Evolutionary conservation across 108 stramenopile genomes (phyloP).

Genomic region (Cylindrotheca closterium): DNA sequence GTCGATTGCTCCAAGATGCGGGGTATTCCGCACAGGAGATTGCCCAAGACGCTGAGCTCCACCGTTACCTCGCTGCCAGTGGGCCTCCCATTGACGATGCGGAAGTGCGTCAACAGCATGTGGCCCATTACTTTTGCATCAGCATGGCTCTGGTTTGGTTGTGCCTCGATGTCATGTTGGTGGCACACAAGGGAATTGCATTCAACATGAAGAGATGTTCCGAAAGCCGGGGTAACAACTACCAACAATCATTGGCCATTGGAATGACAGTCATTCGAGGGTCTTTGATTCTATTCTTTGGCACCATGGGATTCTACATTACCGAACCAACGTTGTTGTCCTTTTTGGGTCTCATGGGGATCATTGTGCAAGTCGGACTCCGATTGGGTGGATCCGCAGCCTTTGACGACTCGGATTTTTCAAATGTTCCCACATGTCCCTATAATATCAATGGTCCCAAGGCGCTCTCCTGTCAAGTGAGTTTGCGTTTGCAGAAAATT

Average conservation of each 20-base stretch:
- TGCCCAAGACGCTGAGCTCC: not conserved
- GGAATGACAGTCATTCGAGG: constrained; percentile 12
- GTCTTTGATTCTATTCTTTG: constrained; percentile 28
- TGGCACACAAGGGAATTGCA: constrained; percentile 31
- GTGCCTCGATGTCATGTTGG: constrained; percentile 39
- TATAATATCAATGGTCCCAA: constrained; percentile 1
- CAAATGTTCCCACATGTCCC: not conserved
- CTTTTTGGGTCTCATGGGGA: constrained; percentile 17
- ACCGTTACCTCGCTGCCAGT: constrained; percentile 15
- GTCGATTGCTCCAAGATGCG: constrained; percentile 7
- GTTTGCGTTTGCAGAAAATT: not conserved
- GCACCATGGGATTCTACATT: constrained; percentile 32
- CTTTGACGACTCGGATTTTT: constrained; percentile 10
- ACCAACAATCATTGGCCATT: not conserved
- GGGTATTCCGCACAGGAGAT: not conserved
- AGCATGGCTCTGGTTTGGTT: constrained; percentile 40
- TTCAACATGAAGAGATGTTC: constrained; percentile 12
- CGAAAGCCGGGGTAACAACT: not conserved
- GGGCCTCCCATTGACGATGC: constrained; percentile 12
- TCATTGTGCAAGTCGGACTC: constrained; percentile 13
- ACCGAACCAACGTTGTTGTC: constrained; percentile 28
- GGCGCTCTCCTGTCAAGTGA: not conserved
- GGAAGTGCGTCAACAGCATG: constrained; percentile 29
- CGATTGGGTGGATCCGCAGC: constrained; percentile 9
- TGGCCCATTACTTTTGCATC: constrained; percentile 42